phyloP scores from a whole-genome alignment of 1,139 yeast species.

The Schwanniomyces etchellsii region DNA sequence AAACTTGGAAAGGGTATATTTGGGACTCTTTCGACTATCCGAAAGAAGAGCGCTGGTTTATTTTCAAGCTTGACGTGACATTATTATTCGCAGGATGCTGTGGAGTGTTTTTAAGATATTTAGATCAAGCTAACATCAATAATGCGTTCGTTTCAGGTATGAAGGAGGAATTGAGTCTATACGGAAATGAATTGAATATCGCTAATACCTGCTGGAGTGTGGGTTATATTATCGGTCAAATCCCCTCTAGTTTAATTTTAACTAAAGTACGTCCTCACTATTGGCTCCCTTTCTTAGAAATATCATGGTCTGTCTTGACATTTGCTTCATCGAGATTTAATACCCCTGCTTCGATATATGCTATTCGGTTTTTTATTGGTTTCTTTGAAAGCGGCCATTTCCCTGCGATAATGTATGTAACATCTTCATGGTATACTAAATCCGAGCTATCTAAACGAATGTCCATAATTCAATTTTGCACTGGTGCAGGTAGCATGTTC shows the following conservation, averaged over 20 bases:
- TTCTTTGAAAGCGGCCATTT: conserved; percentile 58
- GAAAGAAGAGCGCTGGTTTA: conserved; percentile 47
- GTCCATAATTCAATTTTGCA: conserved; percentile 56
- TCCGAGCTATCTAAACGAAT: conserved; percentile 56
- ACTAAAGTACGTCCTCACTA: conserved; percentile 48
- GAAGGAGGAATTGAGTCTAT: conserved; percentile 52
- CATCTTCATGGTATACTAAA: conserved; percentile 54
- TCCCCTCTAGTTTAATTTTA: conserved; percentile 39
- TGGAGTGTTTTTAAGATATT: conserved; percentile 67
- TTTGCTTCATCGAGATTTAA: conserved; percentile 45
- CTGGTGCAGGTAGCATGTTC: conserved; percentile 54
- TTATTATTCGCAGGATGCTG: conserved; percentile 55
- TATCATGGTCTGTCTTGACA: conserved; percentile 65
- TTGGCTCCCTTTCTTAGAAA: conserved; percentile 52
- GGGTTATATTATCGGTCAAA: conserved; percentile 55
- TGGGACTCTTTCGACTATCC: no score
- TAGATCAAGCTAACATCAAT: conserved; percentile 56
- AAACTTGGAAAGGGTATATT: no score
- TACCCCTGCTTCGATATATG: conserved; percentile 45
- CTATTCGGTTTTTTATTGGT: conserved; percentile 55
- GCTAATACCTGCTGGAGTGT: conserved; percentile 54
- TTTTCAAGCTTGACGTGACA: conserved; percentile 57
- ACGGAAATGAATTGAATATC: conserved; percentile 61
- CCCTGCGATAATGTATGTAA: conserved; percentile 53
- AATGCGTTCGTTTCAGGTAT: conserved; percentile 70